Conservation (phyloP, 2,329 filamentous ascomycete genomes). For the Exophiala oligosperma region DNA sequence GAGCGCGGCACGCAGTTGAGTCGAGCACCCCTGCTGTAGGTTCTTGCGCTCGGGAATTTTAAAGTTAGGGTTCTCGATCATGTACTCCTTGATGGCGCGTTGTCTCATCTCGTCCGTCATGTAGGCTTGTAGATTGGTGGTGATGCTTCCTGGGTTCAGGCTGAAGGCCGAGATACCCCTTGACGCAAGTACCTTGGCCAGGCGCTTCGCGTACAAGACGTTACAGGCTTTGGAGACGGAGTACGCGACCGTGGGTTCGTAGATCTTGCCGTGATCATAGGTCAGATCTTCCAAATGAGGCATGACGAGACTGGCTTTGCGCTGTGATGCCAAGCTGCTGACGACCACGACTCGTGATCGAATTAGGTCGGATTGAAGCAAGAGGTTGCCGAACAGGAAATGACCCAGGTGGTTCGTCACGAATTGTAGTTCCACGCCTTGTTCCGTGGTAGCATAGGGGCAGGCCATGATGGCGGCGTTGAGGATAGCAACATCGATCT, state of each 20-base stretch:
- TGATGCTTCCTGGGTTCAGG: conserved; percentile 22
- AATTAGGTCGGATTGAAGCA: conserved; percentile 33
- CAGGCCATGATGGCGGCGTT: conserved; percentile 45
- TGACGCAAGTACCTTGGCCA: conserved; percentile 9
- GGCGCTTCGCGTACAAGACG: conserved; percentile 35
- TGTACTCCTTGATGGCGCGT: conserved; percentile 1
- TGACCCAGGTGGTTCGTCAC: conserved; percentile 41
- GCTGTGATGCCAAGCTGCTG: conserved; percentile 24
- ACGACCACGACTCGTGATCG: conserved; percentile 33
- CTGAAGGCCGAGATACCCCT: conserved; percentile 15
- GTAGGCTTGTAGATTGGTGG: conserved; percentile 19
- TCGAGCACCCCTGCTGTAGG: conserved; percentile 33
- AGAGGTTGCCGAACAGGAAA: conserved; percentile 43
- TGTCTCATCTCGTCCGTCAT: conserved; percentile 15
- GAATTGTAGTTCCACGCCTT: conserved; percentile 43
- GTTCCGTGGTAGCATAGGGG: conserved; percentile 27
- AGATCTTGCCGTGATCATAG: conserved; percentile 34
- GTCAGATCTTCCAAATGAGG: conserved; percentile 35
- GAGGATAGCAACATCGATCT: conserved; percentile 46
- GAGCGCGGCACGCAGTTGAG: conserved; percentile 37
- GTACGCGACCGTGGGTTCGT: conserved; percentile 42
- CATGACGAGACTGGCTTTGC: conserved; percentile 27
- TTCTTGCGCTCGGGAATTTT: conserved; percentile 24
- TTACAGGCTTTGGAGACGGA: conserved; percentile 50
- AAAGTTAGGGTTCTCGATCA: conserved; percentile 17